These are phyloP conservation scores for Lipomyces japonicus DNA, from an alignment of 805 yeast genomes.

Conservation along the genomic window DNA sequence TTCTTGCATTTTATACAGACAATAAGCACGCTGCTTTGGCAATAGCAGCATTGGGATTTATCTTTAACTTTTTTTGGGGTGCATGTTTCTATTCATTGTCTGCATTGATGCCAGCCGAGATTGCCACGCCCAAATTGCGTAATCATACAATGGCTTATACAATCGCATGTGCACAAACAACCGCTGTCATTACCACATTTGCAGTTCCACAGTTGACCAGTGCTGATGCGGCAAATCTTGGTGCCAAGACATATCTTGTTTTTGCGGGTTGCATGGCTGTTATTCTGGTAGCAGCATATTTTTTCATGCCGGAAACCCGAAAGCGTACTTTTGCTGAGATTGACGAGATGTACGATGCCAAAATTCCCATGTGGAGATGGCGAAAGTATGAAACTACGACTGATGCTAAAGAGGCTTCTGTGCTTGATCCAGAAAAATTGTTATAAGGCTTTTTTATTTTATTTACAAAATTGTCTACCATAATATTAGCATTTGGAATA, in stretches of 20 bases:
- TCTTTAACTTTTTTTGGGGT: slow-evolving; percentile 7
- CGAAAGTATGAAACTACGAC: not conserved
- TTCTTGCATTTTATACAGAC: slow-evolving; percentile 2
- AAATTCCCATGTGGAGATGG: not conserved
- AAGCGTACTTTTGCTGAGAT: slow-evolving; percentile 1
- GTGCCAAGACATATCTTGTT: slow-evolving; percentile 7
- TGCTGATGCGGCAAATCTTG: slow-evolving; percentile 12
- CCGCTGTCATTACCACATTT: slow-evolving; percentile 6
- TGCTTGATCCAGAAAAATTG: no score
- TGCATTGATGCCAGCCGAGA: slow-evolving; percentile 4
- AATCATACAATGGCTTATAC: slow-evolving; percentile 9
- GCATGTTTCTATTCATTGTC: slow-evolving; percentile 4
- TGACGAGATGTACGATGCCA: slow-evolving; percentile 12
- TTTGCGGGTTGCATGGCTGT: slow-evolving; percentile 10
- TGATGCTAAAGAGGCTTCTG: not conserved
- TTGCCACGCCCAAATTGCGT: slow-evolving; percentile 5
- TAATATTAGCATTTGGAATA: no score
- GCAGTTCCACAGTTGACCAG: slow-evolving; percentile 7
- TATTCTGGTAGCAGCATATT: not conserved
- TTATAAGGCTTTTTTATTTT: no score
- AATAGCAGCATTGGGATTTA: slow-evolving; percentile 4
- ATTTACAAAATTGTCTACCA: no score
- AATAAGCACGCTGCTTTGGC: not conserved
- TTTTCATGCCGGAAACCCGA: not conserved
- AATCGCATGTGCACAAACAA: slow-evolving; percentile 4